A percentile compares a stretch with the other conserved stretches of the same genome.
These are phyloP conservation scores for Cucurbita ficifolia DNA, from an alignment of 306 rosid species.

Conservation along the genomic window DNA sequence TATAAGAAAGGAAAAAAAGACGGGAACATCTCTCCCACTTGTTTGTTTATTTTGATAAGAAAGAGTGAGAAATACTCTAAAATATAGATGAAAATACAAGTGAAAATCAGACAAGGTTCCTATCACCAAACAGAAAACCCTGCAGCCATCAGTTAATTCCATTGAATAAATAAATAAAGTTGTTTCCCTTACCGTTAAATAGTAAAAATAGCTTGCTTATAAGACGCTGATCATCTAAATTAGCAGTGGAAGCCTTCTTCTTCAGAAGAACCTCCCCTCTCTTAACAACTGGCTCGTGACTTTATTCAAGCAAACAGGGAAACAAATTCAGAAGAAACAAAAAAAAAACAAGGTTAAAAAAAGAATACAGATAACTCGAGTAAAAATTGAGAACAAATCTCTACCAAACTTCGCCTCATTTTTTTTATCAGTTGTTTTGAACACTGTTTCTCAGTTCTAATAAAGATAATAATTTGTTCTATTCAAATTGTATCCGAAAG, in stretches of 20 bases:
- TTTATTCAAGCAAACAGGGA: slow-evolving; percentile 38
- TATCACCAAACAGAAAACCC: not conserved
- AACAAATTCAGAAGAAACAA: slow-evolving; percentile 8
- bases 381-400: slow-evolving; percentile 1
- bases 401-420: not conserved
- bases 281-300: slow-evolving; percentile 82
- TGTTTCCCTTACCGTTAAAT: slow-evolving; percentile 56
- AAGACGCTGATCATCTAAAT: slow-evolving; percentile 64
- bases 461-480: not conserved
- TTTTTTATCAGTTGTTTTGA: not conserved
- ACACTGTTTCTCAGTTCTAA: not conserved
- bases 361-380: slow-evolving; percentile 1
- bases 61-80: not conserved
- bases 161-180: slow-evolving; percentile 7
- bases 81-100: not conserved
- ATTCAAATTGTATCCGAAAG: not conserved
- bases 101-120: not conserved
- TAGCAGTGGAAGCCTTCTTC: slow-evolving; percentile 76
- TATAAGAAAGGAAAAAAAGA: not conserved
- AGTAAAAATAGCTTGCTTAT: slow-evolving; percentile 57
- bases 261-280: slow-evolving; percentile 92
- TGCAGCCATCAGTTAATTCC: not conserved
- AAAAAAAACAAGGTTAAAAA: slow-evolving; percentile 12
- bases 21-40: not conserved
- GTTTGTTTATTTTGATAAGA: not conserved